Conservation (phyloP, 78 protist species). For the Dictyostelium purpureum region DNA sequence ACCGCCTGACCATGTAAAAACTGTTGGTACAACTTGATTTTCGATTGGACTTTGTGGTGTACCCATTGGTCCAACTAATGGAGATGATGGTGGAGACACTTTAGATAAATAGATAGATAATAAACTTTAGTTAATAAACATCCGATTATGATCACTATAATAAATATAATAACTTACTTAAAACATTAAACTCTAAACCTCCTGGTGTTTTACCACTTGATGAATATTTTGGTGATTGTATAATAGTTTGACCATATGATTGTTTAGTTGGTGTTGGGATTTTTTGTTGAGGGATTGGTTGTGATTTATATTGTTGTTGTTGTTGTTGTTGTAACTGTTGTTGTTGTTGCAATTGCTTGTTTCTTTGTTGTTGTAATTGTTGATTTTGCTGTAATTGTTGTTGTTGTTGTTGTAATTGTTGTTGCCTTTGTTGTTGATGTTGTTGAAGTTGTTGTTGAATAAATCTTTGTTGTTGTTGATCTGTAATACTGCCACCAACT, state of each 20-base stretch:
- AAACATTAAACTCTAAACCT: slow-evolving; percentile 45
- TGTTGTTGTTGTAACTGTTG: not conserved
- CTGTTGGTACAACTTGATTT: slow-evolving; percentile 78
- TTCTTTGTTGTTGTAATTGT: slow-evolving; percentile 4
- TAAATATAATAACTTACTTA: slow-evolving; percentile 8
- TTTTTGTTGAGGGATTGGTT: not conserved
- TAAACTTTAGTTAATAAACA: not conserved
- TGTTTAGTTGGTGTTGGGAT: not conserved
- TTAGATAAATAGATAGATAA: not conserved
- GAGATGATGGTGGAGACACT: slow-evolving; percentile 82
- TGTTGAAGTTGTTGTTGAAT: slow-evolving; percentile 31
- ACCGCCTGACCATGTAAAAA: slow-evolving; percentile 85
- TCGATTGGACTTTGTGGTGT: not conserved
- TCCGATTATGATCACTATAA: not conserved
- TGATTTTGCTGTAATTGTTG: slow-evolving; percentile 1
- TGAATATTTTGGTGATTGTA: not conserved
- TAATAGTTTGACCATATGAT: slow-evolving; percentile 5
- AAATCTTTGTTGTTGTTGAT: slow-evolving; percentile 50
- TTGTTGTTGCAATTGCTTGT: not conserved
- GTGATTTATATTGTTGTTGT: slow-evolving; percentile 6
- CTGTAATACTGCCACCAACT: too few relatives aligned
- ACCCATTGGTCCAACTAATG: slow-evolving; percentile 62
- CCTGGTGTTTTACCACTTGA: not conserved
- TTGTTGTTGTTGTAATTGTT: slow-evolving; percentile 26
- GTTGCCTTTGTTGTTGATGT: slow-evolving; percentile 38